These are phyloP conservation scores for Singerocomus rubriflavus DNA, from an alignment of 1,284 basidiomycete genomes.

Conservation along the genomic window DNA sequence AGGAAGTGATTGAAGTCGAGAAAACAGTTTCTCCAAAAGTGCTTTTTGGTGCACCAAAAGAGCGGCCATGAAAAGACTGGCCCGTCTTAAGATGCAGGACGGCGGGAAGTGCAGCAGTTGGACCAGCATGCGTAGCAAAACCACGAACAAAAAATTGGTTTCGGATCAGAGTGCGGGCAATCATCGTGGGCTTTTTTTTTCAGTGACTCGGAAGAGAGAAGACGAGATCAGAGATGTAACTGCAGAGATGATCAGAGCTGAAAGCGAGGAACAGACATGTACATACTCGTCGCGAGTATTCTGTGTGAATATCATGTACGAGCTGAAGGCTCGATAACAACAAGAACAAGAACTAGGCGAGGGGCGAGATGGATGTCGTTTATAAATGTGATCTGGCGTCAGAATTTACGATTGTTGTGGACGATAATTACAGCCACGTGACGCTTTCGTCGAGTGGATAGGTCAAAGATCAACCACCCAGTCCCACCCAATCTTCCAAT, in stretches of 20 bases:
- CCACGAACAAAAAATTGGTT: constrained; percentile 52
- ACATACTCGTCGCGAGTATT: constrained; percentile 82
- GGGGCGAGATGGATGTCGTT: neutral
- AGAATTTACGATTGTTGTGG: constrained; percentile 9
- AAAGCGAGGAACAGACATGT: constrained; percentile 1
- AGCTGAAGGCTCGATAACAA: constrained; percentile 31
- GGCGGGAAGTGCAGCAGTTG: constrained; percentile 62
- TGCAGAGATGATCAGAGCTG: constrained; percentile 31
- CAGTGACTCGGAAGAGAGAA: constrained; percentile 70
- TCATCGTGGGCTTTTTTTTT: constrained; percentile 45
- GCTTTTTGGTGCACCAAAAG: constrained; percentile 88
- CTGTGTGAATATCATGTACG: constrained; percentile 80
- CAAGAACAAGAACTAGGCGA: constrained; percentile 7
- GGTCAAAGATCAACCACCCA: too few relatives aligned
- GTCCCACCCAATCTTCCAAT: too few relatives aligned
- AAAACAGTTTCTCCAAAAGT: constrained; percentile 98
- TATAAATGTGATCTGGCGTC: too few relatives aligned
- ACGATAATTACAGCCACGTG: constrained; percentile 10
- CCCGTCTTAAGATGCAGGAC: constrained; percentile 92
- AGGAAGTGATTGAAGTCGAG: constrained; percentile 97
- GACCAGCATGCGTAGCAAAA: constrained; percentile 62
- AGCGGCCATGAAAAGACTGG: constrained; percentile 85
- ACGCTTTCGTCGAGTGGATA: neutral
- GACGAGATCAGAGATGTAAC: constrained; percentile 83
- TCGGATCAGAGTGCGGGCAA: constrained; percentile 51